phyloP scores from a whole-genome alignment of 768 basidiomycete genomes.

The Rossbeevera mucosa region DNA sequence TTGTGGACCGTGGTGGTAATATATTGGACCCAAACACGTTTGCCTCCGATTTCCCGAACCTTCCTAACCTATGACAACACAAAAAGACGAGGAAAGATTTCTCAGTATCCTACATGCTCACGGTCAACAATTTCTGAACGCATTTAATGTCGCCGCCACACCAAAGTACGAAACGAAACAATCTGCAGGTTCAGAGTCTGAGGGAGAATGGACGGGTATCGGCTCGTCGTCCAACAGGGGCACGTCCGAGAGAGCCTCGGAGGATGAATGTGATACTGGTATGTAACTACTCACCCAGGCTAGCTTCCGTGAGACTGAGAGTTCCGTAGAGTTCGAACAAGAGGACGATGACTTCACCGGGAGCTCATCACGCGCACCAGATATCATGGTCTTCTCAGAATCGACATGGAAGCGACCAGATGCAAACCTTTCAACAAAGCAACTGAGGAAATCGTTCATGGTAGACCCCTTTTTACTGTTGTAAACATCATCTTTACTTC shows the following conservation, averaged over 20 bases:
- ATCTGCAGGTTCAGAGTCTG: conserved; percentile 16
- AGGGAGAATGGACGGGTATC: conserved; percentile 44
- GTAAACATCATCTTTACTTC: background rate
- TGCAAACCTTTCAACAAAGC: conserved; percentile 28
- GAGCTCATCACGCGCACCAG: conserved; percentile 31
- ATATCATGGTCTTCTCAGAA: conserved; percentile 59
- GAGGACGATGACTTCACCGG: conserved; percentile 45
- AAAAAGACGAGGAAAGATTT: conserved; percentile 29
- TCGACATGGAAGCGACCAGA: conserved; percentile 21
- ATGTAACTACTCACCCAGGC: background rate
- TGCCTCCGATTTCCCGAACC: background rate
- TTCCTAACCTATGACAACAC: conserved; percentile 8
- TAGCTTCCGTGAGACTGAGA: background rate
- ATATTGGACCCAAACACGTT: conserved; percentile 9
- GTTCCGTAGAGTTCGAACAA: conserved; percentile 35
- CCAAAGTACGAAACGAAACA: conserved; percentile 17
- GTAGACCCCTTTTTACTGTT: conserved; percentile 33
- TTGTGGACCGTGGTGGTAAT: background rate
- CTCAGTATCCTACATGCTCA: conserved; percentile 42
- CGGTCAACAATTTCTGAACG: conserved; percentile 42
- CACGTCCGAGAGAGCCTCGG: conserved; percentile 8
- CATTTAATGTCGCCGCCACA: conserved; percentile 32
- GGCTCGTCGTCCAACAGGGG: conserved; percentile 2
- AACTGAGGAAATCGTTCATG: conserved; percentile 70
- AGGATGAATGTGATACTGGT: conserved; percentile 20